These are phyloP conservation scores for Mycena chlorophos DNA, from an alignment of 768 basidiomycete genomes.

Conservation along the genomic window DNA sequence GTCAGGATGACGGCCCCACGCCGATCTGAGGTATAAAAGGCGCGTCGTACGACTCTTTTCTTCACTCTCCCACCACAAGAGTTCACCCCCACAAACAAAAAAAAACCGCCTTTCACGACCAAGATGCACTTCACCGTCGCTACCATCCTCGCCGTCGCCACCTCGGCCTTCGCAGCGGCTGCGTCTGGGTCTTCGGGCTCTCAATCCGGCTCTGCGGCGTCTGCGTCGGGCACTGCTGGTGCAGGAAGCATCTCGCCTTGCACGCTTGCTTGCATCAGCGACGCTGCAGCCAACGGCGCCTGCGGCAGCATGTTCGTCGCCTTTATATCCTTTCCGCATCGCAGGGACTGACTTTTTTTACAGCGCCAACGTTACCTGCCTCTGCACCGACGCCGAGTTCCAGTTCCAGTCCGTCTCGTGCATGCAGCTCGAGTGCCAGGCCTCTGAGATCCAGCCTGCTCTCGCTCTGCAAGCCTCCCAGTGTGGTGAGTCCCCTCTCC, in stretches of 20 bases:
- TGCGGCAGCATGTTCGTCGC: not conserved
- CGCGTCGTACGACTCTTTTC: not conserved
- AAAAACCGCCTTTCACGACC: not conserved
- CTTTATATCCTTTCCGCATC: not conserved
- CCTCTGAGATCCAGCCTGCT: not conserved
- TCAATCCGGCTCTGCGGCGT: not conserved
- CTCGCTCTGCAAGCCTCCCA: not conserved
- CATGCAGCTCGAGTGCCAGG: not conserved
- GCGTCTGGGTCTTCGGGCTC: not conserved
- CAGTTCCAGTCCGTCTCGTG: conserved; percentile 5
- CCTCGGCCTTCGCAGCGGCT: not conserved
- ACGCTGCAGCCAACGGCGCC: not conserved
- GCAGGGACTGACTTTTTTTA: not conserved
- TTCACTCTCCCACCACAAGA: not conserved
- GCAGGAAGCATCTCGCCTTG: no score
- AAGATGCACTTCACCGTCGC: not conserved
- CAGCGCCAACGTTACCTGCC: not conserved
- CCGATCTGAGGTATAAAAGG: not conserved
- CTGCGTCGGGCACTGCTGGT: not conserved
- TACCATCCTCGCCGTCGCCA: no score
- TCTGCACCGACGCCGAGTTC: conserved; percentile 2
- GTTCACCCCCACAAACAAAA: not conserved
- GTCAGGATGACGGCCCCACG: not conserved
- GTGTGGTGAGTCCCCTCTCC: not conserved
- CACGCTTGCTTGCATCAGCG: not conserved